phyloP scores from a whole-genome alignment of 345 rosid species.

The Gossypium longicalyx region DNA sequence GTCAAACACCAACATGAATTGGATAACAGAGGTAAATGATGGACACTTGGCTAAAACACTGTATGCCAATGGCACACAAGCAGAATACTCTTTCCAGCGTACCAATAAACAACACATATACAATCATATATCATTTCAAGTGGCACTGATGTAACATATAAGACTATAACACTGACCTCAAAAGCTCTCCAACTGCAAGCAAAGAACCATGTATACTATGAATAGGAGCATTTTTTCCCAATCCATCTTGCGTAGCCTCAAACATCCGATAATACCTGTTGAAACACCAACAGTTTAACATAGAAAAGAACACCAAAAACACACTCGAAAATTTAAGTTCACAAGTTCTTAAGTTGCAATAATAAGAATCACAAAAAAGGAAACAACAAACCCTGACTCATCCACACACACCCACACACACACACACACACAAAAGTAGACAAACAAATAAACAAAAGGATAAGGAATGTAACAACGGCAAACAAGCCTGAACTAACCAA shows the following conservation, averaged over 20 bases:
- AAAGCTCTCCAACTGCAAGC: conserved; percentile 97
- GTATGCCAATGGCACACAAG: not conserved
- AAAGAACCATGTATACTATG: conserved; percentile 98
- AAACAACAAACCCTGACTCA: not conserved
- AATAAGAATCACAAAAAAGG: not conserved
- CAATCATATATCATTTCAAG: not conserved
- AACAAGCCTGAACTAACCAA: not conserved
- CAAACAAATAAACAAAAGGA: not conserved
- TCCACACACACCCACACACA: not conserved
- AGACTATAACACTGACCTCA: conserved; percentile 50
- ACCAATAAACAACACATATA: not conserved
- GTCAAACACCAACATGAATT: conserved; percentile 10
- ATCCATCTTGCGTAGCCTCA: conserved; percentile 99
- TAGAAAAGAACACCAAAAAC: conserved; percentile 1
- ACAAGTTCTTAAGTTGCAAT: not conserved
- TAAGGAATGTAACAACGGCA: not conserved
- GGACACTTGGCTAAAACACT: not conserved
- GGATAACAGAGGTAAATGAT: not conserved
- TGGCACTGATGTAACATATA: not conserved
- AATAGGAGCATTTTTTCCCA: conserved; percentile 87
- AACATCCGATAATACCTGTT: conserved; percentile 96
- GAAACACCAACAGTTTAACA: conserved; percentile 13
- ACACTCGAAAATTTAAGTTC: not conserved
- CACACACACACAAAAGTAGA: no score
- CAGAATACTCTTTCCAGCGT: not conserved